Evolutionary conservation across 2,329 filamentous ascomycete species (phyloP).

Genomic region (Neonectria coccinea): DNA sequence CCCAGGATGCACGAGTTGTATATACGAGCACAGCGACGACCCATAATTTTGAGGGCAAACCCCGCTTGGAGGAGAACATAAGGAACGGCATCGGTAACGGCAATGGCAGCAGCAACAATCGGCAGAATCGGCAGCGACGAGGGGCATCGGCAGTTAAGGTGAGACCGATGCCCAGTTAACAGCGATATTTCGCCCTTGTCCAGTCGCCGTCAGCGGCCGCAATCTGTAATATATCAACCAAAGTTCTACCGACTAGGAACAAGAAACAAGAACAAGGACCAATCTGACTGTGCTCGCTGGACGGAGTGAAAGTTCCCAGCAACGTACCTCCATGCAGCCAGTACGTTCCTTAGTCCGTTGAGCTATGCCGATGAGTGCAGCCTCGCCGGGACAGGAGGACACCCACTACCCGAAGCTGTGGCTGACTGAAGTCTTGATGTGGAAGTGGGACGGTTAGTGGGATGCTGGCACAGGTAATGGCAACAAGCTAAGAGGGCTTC

Average conservation of each 20-base stretch:
- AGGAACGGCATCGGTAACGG: constrained; percentile 16
- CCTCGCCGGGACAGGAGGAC: constrained; percentile 15
- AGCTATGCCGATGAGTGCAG: background rate
- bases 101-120: constrained; percentile 5
- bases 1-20: constrained; percentile 81
- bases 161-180: constrained; percentile 43
- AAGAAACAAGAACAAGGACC: constrained; percentile 19
- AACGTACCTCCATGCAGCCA: background rate
- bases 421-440: constrained; percentile 11
- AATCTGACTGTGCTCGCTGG: constrained; percentile 32
- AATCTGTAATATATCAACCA: constrained; percentile 47
- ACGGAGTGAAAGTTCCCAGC: background rate
- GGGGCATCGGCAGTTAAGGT: constrained; percentile 36
- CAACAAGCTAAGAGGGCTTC: background rate
- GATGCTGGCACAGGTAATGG: background rate
- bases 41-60: constrained; percentile 69
- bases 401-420: constrained; percentile 24
- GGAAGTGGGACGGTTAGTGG: constrained; percentile 7
- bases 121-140: constrained; percentile 24
- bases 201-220: constrained; percentile 41
- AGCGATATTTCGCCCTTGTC: constrained; percentile 41
- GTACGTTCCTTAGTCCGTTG: background rate
- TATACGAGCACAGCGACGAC: constrained; percentile 77
- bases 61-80: constrained; percentile 52
- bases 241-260: constrained; percentile 35